Base-by-base conservation (phyloP, 192 early-diverging fungal genomes). In the Mortierella alpina region DNA sequence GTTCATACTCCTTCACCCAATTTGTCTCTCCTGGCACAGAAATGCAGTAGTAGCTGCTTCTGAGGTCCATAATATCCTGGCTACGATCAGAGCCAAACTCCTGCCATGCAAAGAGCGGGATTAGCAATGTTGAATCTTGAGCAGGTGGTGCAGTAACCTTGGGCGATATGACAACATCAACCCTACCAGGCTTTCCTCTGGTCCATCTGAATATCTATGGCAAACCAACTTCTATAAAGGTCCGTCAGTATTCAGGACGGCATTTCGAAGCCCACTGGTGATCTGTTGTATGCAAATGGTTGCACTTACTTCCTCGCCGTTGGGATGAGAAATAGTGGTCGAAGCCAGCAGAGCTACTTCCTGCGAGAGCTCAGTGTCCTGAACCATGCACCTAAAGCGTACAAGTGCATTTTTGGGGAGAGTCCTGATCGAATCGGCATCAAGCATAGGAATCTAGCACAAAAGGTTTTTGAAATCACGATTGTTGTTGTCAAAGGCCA, bases 341-440 rank as follows among this genome's bases (percentile, higher is more conserved):
- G 68, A 83, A 10, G 75, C 72, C 59, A 76, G 76, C 42, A 87
- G 62, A 52, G 80, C 88, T 39, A 88, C 83, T 72, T 95, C 92
- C 65, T 93, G 89, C 10, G 90, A 92, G 31, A 93, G 88, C 57
- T 90, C 88, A 3, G 92, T 92, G 56, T 95, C 93, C 80, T 95
- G 93, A 6, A 95, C 87, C 93, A 95, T 95, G 81, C 91, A 92
- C 49, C 90, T 84, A 70, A 93, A 93, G n/a, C 92, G 75, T 18
- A 93, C 90, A 7, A 95, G 83, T 14, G 84, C 73, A 53, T 86
- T 62, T 17, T 72, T 10, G 1, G 82, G 79, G 18, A 88, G 61
- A 12, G 56, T 54, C 12, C 49, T 20, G 20, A 84, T 63, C 18
- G 84, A 59, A 12, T 64, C 41, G 41, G 82, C 74, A 56, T 87